Percentiles rank a stretch among this genome's conserved stretches.
These are phyloP conservation scores for Candida railenensis DNA, from an alignment of 805 yeast genomes.

Conservation along the genomic window DNA sequence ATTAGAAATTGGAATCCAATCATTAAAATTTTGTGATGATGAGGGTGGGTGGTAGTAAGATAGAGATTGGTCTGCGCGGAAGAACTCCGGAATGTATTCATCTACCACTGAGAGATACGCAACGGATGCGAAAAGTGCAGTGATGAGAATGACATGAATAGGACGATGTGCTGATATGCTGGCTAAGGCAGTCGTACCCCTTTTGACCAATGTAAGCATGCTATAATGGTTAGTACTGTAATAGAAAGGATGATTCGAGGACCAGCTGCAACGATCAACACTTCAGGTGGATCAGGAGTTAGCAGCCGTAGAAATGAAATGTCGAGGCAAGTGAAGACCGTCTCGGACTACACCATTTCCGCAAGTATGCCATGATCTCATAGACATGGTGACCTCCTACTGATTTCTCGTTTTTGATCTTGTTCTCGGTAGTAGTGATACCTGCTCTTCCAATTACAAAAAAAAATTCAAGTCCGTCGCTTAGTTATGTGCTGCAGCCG, in stretches of 20 bases:
- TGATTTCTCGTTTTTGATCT: too few species aligned
- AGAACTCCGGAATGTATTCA: slow-evolving; percentile 53
- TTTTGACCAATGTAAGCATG: slow-evolving; percentile 31
- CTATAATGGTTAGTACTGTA: not conserved
- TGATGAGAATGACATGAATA: slow-evolving; percentile 74
- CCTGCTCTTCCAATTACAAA: too few species aligned
- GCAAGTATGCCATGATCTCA: too few species aligned
- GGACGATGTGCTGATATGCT: slow-evolving; percentile 74
- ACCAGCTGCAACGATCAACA: too few species aligned
- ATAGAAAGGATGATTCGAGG: too few species aligned
- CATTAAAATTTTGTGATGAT: slow-evolving; percentile 15
- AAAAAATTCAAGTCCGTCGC: not conserved
- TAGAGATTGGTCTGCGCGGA: slow-evolving; percentile 31
- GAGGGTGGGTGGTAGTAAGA: slow-evolving; percentile 36
- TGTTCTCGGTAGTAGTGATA: too few species aligned
- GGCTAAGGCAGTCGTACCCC: slow-evolving; percentile 43
- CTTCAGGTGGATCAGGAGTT: too few species aligned
- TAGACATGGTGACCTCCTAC: too few species aligned
- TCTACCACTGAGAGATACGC: slow-evolving; percentile 77
- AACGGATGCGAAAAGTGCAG: slow-evolving; percentile 73
- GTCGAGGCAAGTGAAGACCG: too few species aligned
- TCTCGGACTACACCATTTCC: too few species aligned
- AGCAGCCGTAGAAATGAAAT: too few species aligned
- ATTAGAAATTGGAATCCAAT: slow-evolving; percentile 53
- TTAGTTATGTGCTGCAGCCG: not conserved